Conservation (phyloP, 140 eudicot species). For the Oenanthe javanica region DNA sequence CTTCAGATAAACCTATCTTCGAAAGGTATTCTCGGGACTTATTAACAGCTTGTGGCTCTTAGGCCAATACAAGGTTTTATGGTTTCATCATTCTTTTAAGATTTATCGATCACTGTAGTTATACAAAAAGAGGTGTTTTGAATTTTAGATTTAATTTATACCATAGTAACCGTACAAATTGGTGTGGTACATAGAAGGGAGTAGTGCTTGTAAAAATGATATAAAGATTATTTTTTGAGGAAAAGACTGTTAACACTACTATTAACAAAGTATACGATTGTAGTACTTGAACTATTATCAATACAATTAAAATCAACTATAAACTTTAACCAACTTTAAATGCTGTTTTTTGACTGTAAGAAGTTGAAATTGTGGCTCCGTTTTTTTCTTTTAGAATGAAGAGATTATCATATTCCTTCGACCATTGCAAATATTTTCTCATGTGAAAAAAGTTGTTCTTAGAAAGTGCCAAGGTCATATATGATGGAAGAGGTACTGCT, state of each 20-base stretch:
- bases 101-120: background rate
- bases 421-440: background rate
- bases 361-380: background rate
- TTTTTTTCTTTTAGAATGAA: background rate
- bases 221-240: background rate
- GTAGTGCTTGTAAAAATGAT: background rate
- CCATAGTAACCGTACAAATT: background rate
- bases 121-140: background rate
- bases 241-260: background rate
- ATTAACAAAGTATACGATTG: background rate
- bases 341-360: background rate
- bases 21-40: conserved; percentile 54
- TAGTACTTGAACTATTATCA: background rate
- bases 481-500: background rate
- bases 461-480: background rate
- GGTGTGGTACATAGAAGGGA: background rate
- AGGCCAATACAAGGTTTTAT: background rate
- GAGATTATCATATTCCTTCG: background rate
- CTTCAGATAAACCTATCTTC: conserved; percentile 82
- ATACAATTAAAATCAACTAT: background rate
- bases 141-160: background rate
- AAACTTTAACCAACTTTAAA: background rate
- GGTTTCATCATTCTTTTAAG: background rate
- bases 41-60: background rate
- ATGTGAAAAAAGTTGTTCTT: background rate